These are phyloP conservation scores for Raffaelea arxii DNA, from an alignment of 2,329 filamentous ascomycete species.

Conservation along the genomic window DNA sequence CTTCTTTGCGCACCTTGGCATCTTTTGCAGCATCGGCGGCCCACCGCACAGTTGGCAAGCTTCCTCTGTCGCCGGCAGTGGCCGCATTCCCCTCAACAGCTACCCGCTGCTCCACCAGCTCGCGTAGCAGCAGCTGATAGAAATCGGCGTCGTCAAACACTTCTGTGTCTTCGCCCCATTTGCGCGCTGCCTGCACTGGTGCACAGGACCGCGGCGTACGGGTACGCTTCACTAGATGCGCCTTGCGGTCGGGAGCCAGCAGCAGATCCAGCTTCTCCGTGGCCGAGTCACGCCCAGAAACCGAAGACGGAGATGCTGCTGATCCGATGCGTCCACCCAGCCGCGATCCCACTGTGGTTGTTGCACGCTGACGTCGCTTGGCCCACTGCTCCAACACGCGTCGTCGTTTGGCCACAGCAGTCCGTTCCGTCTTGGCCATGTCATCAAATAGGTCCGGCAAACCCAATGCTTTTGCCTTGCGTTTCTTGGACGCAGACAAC, in stretches of 20 bases:
- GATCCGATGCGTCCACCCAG: slow-evolving; percentile 24
- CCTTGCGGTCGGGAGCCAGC: slow-evolving; percentile 41
- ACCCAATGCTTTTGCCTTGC: too few species aligned
- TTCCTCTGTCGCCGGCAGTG: too few species aligned
- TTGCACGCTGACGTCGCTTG: slow-evolving; percentile 27
- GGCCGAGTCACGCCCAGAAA: slow-evolving; percentile 28
- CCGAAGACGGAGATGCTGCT: slow-evolving; percentile 33
- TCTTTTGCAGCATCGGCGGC: slow-evolving; percentile 63
- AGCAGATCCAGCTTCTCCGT: slow-evolving; percentile 61
- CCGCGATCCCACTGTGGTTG: not conserved
- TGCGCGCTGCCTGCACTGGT: slow-evolving; percentile 53
- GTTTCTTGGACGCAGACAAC: slow-evolving; percentile 54
- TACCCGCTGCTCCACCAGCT: slow-evolving; percentile 82
- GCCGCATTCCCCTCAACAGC: slow-evolving; percentile 26
- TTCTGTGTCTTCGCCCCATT: slow-evolving; percentile 44
- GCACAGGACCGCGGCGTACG: slow-evolving; percentile 68
- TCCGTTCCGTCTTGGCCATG: slow-evolving; percentile 56
- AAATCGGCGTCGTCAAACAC: slow-evolving; percentile 94
- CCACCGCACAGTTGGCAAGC: slow-evolving; percentile 54
- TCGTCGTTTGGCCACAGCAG: slow-evolving; percentile 51
- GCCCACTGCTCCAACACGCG: slow-evolving; percentile 81
- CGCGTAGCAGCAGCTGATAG: slow-evolving; percentile 86
- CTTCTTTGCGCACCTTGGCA: slow-evolving; percentile 69
- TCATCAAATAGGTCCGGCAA: slow-evolving; percentile 64
- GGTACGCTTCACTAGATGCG: slow-evolving; percentile 61